A percentile compares a stretch with the other conserved stretches of the same genome.
Conservation (phyloP, 2,329 filamentous ascomycete species). For the Clonostachys chloroleuca region DNA sequence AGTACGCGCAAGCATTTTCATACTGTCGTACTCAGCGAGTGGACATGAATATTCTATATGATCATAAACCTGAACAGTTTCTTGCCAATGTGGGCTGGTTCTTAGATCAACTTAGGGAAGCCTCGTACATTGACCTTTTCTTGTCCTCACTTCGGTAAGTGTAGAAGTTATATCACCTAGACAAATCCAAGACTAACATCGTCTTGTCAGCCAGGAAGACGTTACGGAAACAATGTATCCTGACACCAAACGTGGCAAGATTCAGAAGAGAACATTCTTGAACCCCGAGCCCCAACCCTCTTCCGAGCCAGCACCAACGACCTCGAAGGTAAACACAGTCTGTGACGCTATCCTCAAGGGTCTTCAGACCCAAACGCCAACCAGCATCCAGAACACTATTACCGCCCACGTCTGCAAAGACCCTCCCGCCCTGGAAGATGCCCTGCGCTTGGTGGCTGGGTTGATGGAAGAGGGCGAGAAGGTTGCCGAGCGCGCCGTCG, state of each 20-base stretch:
- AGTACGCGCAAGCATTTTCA: constrained; percentile 80
- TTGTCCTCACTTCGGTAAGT: constrained; percentile 75
- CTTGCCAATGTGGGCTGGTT: constrained; percentile 72
- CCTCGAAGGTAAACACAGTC: constrained; percentile 75
- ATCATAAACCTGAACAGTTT: constrained; percentile 86
- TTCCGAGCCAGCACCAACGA: constrained; percentile 1
- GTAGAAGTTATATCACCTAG: background rate
- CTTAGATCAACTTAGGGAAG: constrained; percentile 76
- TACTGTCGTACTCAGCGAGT: constrained; percentile 90
- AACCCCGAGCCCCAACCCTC: constrained; percentile 1
- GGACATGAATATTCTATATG: constrained; percentile 96
- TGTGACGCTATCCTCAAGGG: constrained; percentile 78
- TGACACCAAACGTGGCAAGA: constrained; percentile 60
- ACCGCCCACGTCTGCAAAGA: constrained; percentile 92
- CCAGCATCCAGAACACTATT: constrained; percentile 84
- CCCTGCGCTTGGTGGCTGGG: constrained; percentile 72
- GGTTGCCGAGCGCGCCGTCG: constrained; percentile 81
- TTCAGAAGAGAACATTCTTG: constrained; percentile 4
- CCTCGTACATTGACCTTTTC: constrained; percentile 84
- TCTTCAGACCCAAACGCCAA: constrained; percentile 55
- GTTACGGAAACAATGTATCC: constrained; percentile 92
- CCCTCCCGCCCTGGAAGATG: constrained; percentile 85
- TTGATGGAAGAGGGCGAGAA: constrained; percentile 64
- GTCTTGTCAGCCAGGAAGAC: constrained; percentile 69
- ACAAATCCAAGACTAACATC: constrained; percentile 15